These are phyloP conservation scores for Neotropicomus parvogracilis DNA, from an alignment of 1,284 basidiomycete species.

Conservation along the genomic window DNA sequence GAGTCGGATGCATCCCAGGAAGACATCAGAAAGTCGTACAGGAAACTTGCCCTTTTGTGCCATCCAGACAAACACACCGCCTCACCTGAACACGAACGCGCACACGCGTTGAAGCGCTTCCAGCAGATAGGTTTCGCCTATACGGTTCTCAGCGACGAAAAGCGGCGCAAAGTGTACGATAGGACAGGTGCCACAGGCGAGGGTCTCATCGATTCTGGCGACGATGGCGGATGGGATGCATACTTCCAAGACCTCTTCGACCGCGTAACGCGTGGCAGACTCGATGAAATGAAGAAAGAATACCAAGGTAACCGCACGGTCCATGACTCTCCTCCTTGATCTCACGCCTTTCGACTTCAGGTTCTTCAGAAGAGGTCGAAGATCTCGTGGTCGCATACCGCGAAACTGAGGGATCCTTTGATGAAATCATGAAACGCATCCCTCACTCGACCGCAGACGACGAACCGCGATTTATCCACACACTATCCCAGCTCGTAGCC, in stretches of 20 bases:
- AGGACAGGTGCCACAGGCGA: conserved; percentile 82
- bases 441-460: conserved; percentile 82
- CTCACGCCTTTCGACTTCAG: conserved; percentile 40
- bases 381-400: conserved; percentile 77
- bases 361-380: conserved; percentile 75
- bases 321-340: neutral
- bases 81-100: conserved; percentile 57
- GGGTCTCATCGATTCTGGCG: conserved; percentile 63
- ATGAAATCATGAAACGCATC: conserved; percentile 76
- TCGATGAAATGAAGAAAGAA: conserved; percentile 87
- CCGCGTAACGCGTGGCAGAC: conserved; percentile 74
- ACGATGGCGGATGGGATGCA: conserved; percentile 81
- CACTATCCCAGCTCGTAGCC: conserved; percentile 66
- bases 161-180: conserved; percentile 74
- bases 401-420: conserved; percentile 66
- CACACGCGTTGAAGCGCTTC: conserved; percentile 69
- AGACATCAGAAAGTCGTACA: conserved; percentile 81
- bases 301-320: conserved; percentile 69
- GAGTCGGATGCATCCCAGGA: conserved; percentile 51
- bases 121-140: conserved; percentile 92
- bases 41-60: conserved; percentile 73
- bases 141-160: conserved; percentile 77
- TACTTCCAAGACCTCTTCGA: conserved; percentile 91
- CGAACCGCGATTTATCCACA: conserved; percentile 76
- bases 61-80: conserved; percentile 87